Evolutionary conservation across 2,329 filamentous ascomycete species (phyloP), one percentile per base, ranked within the genome.

Genomic region (Coleophoma cylindrospora): DNA sequence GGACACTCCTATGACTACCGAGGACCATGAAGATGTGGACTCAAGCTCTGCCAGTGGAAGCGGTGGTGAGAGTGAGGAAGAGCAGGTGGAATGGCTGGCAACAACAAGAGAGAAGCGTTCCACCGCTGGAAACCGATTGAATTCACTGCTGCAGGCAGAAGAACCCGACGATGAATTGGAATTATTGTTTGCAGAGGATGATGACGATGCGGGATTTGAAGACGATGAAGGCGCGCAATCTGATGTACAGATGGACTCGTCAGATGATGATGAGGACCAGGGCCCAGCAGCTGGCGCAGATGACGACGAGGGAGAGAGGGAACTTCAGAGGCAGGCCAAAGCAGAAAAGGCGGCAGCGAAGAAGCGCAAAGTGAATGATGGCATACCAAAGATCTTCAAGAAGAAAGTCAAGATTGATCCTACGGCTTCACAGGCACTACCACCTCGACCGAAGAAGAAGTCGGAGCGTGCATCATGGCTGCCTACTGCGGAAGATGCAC

Each of bases 241-340:
- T 2, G 92, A 96, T 64, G 84, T 89, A 58, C 84, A 89, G 43
- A 86, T 96, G 74, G 90, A 95, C 61, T 91, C 87, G 13, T 95
- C 89, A 0, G 89, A 84, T 0, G 87, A 89, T 56, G 87, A 91
- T 43, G 89, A 94, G 45, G 89, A 95, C 53, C 86, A 90, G 51
- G 83, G 81, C 68, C 74, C 83, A 47, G 75, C 86, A 51, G 68
- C 71, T 36, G 70, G 68, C 49, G 66, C 64, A 27, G 78, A 76
- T 17, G 82, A 94, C 57, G 68, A 94, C 4, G 88, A 89, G 50
- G 94, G 94, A 34, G 94, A 99, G 70, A 87, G 85, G 61, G 90
- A 95, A 68, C 68, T 99, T 49, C 84, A 94, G 69, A 85, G 81
- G 56, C 81, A 87, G 59, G 89, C 86, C 51, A 84, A 83, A 58